Evolutionary conservation across 2,329 filamentous ascomycete species (phyloP).

Genomic region (Mariannaea elegans): DNA sequence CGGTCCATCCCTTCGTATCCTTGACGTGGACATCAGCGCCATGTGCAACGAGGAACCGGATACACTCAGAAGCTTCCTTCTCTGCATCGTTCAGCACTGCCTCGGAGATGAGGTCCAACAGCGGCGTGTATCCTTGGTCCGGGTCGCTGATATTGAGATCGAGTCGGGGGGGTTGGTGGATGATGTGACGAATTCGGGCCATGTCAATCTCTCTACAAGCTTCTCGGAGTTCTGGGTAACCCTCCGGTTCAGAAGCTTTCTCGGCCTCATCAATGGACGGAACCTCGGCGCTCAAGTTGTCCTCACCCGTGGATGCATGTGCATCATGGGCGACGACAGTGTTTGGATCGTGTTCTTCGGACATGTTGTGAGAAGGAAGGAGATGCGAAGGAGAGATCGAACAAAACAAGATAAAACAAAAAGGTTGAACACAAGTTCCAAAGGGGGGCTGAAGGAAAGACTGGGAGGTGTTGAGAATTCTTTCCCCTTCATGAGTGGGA

Average conservation of each 20-base stretch:
- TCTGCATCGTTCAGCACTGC: not conserved
- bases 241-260: not conserved
- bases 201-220: not conserved
- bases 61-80: not conserved
- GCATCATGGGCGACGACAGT: not conserved
- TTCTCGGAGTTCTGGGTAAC: not conserved
- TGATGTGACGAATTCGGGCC: not conserved
- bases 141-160: conserved; percentile 10
- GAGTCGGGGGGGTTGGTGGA: not conserved
- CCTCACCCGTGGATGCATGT: not conserved
- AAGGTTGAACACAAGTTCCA: too few species aligned
- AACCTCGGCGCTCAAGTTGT: not conserved
- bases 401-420: too few species aligned
- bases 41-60: conserved; percentile 1
- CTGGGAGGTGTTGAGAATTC: too few species aligned
- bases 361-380: not conserved
- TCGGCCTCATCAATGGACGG: not conserved
- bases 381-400: not conserved
- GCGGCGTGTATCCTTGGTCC: not conserved
- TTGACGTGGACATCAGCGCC: conserved; percentile 4
- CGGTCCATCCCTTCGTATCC: conserved; percentile 1
- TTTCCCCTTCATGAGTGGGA: too few species aligned
- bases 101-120: conserved; percentile 1
- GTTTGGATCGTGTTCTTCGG: not conserved
- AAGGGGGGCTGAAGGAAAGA: too few species aligned